phyloP scores from a whole-genome alignment of 768 basidiomycete species.

The Boletellus ananas region DNA sequence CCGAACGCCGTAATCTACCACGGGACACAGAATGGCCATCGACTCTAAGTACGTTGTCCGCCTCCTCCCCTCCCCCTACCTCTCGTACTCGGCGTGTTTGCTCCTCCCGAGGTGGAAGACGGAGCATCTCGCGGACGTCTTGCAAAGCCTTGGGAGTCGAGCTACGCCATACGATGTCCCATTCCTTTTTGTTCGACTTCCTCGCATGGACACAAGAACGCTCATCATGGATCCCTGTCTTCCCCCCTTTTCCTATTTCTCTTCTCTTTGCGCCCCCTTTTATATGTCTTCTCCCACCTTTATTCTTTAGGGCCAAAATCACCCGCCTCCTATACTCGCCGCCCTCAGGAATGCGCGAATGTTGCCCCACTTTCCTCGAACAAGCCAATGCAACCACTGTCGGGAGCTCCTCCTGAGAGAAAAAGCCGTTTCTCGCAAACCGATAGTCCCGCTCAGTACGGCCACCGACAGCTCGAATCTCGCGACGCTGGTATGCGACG shows the following conservation, averaged over 20 bases:
- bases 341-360: slow-evolving; percentile 21
- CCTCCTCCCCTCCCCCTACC: slow-evolving; percentile 38
- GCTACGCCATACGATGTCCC: slow-evolving; percentile 29
- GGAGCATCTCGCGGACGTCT: slow-evolving; percentile 34
- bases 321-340: slow-evolving; percentile 33
- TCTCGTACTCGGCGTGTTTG: slow-evolving; percentile 33
- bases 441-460: slow-evolving; percentile 10
- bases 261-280: slow-evolving; percentile 29
- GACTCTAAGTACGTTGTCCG: slow-evolving; percentile 46
- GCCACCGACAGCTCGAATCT: slow-evolving; percentile 10
- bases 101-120: slow-evolving; percentile 40
- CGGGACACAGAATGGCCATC: slow-evolving; percentile 33
- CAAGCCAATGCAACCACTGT: slow-evolving; percentile 15
- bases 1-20: slow-evolving; percentile 23
- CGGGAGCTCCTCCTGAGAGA: slow-evolving; percentile 9
- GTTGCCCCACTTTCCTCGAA: slow-evolving; percentile 7
- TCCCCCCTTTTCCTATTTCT: slow-evolving; percentile 28
- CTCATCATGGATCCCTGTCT: slow-evolving; percentile 39
- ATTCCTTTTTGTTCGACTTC: slow-evolving; percentile 37
- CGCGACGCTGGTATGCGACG: slow-evolving; percentile 18
- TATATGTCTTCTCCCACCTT: slow-evolving; percentile 30
- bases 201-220: slow-evolving; percentile 39
- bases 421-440: slow-evolving; percentile 25
- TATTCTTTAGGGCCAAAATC: slow-evolving; percentile 42
- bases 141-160: slow-evolving; percentile 46